phyloP scores from a whole-genome alignment of 1,139 yeast genomes.

The Suhomyces ambrosiae region DNA sequence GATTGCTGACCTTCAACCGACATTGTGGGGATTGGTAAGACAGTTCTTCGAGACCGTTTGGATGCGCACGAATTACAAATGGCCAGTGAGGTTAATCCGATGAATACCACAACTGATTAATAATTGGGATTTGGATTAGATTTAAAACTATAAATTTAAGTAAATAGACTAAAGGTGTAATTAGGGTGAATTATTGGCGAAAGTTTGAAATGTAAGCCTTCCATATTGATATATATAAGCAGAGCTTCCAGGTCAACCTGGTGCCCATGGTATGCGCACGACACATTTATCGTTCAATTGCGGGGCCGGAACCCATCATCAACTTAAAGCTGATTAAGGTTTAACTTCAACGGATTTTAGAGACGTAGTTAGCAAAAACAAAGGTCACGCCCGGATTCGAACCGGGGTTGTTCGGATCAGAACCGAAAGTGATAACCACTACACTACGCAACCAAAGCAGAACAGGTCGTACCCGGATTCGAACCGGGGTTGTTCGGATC shows the following conservation, averaged over 20 bases:
- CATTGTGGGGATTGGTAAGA: slow-evolving; percentile 2
- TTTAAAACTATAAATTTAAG: no score
- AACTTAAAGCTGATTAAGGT: neutral
- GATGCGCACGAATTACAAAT: no score
- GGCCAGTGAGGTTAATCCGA: no score
- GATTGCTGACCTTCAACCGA: neutral
- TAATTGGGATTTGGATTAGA: neutral
- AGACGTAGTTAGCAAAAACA: slow-evolving; percentile 9
- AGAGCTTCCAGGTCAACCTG: no score
- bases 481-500: slow-evolving; percentile 91
- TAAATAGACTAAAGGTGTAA: no score
- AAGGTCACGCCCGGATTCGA: slow-evolving; percentile 94
- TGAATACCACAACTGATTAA: neutral
- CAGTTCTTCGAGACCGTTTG: neutral
- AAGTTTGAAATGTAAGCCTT: no score
- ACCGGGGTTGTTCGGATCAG: slow-evolving; percentile 87
- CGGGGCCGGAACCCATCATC: slow-evolving; percentile 1
- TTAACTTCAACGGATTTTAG: neutral
- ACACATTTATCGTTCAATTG: slow-evolving; percentile 1
- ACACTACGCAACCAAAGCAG: slow-evolving; percentile 45
- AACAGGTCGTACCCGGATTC: slow-evolving; percentile 79
- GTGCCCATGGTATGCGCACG: slow-evolving; percentile 5
- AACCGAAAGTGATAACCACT: slow-evolving; percentile 55
- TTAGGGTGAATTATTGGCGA: no score
- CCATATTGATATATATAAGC: no score